Base-by-base conservation (phyloP, 208 protist genomes). In the Crithidia sp. region DNA sequence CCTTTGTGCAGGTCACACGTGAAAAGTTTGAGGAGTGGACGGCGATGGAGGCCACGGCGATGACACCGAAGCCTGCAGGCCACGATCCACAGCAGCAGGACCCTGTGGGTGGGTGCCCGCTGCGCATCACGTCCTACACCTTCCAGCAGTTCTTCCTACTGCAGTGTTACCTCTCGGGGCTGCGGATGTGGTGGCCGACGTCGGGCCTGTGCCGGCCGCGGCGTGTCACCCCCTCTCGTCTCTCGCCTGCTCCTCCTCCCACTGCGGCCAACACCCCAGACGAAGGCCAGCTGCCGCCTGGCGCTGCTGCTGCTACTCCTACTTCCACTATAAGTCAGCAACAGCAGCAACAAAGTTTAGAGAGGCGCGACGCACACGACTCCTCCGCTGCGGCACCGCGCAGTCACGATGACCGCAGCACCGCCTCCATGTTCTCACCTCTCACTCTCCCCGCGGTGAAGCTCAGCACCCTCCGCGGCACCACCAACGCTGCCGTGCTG, bases 1-100 rank as follows among this genome's bases (percentile, higher is more conserved):
- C 81, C 9, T 84, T 95, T 50, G 63, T 92, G 44, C 78, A 93
- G 59, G 77, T 95, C 41, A 77, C 80, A 6, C 74, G 74, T 12
- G 91, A 95, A 64, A 95, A 95, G 73, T 91, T 93, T 57, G 71
- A 74, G n/a, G 88, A 92, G 70, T 67, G 53, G 64, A 36, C 44
- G 59, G 39, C 72, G 14, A 47, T 28, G 28, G 68, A 67, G 43
- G 50, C 50, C 40, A 66, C 50, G 50, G 67, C 55, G 41, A 47
- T 19, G 58, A 7, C 54, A 19, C 37, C 56, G 6, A n/a, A 7
- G 43, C 9, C 62, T 8, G 10, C 36, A 5, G 10, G 45, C 47
- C 28, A 54, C 16, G 49, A 17, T 7, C 41, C 19, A 55, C 39
- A 39, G 13, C 53, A 12, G 49, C 19, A 37, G 73, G 56, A 54